Evolutionary conservation across 768 basidiomycete species (phyloP).

Genomic region (Hebeloma cylindrosporum): DNA sequence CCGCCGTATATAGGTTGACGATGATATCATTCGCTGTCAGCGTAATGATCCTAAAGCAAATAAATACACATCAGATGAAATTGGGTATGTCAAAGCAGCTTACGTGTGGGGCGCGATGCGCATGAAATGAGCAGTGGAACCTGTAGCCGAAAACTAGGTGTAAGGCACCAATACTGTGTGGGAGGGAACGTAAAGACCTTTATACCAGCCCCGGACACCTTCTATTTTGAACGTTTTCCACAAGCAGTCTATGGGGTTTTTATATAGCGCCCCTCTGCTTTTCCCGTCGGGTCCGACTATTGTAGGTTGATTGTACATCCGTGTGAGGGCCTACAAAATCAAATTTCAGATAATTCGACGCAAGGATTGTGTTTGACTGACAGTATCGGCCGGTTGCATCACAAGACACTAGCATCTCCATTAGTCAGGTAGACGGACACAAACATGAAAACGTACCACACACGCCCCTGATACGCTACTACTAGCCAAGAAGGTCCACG

Average conservation of each 20-base stretch:
- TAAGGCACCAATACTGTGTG: neutral
- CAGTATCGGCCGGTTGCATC: constrained; percentile 96
- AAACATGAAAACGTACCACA: constrained; percentile 59
- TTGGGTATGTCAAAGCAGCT: constrained; percentile 21
- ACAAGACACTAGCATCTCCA: constrained; percentile 70
- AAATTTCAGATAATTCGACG: constrained; percentile 8
- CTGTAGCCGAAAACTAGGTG: constrained; percentile 34
- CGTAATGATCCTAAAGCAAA: constrained; percentile 70
- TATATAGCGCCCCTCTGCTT: constrained; percentile 76
- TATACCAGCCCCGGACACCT: constrained; percentile 94
- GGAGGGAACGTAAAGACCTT: constrained; percentile 50
- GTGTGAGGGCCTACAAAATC: constrained; percentile 67
- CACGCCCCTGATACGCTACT: constrained; percentile 89
- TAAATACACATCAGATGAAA: neutral
- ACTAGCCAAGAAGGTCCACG: constrained; percentile 86
- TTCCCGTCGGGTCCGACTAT: constrained; percentile 67
- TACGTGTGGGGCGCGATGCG: constrained; percentile 92
- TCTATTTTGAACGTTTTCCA: constrained; percentile 94
- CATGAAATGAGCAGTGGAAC: constrained; percentile 91
- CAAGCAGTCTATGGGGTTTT: constrained; percentile 91
- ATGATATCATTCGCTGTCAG: constrained; percentile 86
- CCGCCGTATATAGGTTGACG: constrained; percentile 61
- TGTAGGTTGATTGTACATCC: constrained; percentile 96
- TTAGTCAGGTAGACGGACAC: constrained; percentile 1
- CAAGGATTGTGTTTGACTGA: constrained; percentile 11